Conservation (phyloP, 768 basidiomycete genomes). For the Suillus placidus region DNA sequence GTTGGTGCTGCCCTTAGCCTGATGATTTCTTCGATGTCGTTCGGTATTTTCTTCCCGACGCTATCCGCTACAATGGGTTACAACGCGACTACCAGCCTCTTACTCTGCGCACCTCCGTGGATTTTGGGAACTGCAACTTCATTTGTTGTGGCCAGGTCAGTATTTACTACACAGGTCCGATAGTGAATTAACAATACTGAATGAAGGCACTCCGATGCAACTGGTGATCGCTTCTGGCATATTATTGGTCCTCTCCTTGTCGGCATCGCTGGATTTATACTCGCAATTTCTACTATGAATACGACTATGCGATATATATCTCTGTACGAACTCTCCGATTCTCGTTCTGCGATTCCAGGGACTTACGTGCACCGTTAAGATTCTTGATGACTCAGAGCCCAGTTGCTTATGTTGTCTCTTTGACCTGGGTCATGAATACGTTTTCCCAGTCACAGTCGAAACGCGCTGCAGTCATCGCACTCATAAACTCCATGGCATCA, state of each 20-base stretch:
- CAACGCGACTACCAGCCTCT: conserved; percentile 58
- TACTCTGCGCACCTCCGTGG: conserved; percentile 81
- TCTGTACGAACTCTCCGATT: conserved; percentile 42
- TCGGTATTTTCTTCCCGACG: conserved; percentile 81
- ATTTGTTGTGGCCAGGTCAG: conserved; percentile 53
- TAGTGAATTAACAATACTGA: conserved; percentile 11
- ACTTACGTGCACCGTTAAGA: conserved; percentile 35
- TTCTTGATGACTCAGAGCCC: conserved; percentile 78
- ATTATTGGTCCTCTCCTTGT: conserved; percentile 53
- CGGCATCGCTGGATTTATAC: conserved; percentile 67
- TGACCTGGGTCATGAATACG: conserved; percentile 52
- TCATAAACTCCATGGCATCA: conserved; percentile 78
- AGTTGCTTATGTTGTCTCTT: conserved; percentile 67
- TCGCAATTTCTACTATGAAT: conserved; percentile 66
- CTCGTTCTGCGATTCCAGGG: background rate
- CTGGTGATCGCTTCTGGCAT: conserved; percentile 74
- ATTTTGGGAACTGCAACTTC: conserved; percentile 58
- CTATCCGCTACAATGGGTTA: conserved; percentile 75
- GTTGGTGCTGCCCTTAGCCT: conserved; percentile 65
- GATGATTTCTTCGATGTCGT: conserved; percentile 59
- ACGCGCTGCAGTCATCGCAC: conserved; percentile 78
- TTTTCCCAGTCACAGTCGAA: conserved; percentile 82
- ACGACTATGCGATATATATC: conserved; percentile 63
- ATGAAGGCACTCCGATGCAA: conserved; percentile 67
- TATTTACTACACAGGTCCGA: background rate